Conservation (phyloP, 2,329 filamentous ascomycete species). For the Aspergillus niger region DNA sequence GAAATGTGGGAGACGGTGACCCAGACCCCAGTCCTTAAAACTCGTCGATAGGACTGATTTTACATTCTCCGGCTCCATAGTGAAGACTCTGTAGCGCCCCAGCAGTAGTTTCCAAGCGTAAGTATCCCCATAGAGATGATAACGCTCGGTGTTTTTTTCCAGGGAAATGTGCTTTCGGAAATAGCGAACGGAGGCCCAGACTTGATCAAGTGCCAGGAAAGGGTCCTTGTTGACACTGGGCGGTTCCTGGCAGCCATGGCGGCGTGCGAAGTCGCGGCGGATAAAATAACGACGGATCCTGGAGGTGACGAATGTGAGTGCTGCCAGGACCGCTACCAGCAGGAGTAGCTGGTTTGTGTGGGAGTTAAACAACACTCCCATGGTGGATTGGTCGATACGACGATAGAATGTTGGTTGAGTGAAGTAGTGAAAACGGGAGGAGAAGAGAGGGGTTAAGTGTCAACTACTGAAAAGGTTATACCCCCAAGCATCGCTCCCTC, state of each 20-base stretch:
- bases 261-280: neutral
- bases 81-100: neutral
- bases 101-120: neutral
- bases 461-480: no score
- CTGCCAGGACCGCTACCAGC: neutral
- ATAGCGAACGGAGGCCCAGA: neutral
- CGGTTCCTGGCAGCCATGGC: neutral
- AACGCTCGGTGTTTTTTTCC: neutral
- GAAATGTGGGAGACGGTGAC: neutral
- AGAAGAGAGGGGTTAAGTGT: no score
- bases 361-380: neutral
- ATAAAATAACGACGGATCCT: neutral
- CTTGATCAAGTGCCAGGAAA: neutral
- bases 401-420: neutral
- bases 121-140: neutral
- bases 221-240: neutral
- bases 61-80: neutral
- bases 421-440: no score
- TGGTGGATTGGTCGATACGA: neutral
- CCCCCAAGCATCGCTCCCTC: no score
- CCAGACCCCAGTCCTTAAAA: constrained; percentile 1
- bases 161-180: neutral
- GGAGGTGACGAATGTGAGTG: neutral
- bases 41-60: neutral
- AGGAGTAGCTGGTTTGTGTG: neutral